Conservation (phyloP, 1,284 basidiomycete genomes). For the Trichosporon asahii region DNA sequence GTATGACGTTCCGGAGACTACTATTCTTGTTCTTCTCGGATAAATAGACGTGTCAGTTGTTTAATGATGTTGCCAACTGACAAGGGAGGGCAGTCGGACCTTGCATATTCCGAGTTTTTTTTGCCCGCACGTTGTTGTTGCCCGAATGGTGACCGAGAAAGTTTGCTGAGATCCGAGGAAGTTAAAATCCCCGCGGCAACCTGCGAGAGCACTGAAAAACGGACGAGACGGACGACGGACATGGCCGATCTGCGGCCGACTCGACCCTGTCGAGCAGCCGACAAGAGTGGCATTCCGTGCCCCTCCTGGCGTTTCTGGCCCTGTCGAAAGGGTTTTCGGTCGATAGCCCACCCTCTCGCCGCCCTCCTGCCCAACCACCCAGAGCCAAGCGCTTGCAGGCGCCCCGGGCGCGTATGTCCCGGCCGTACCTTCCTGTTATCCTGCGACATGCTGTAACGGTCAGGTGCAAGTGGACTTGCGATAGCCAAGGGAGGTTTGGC, state of each 20-base stretch:
- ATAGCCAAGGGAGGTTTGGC: neutral
- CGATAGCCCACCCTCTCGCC: neutral
- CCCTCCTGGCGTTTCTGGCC: neutral
- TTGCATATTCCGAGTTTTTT: neutral
- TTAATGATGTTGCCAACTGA: neutral
- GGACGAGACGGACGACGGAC: conserved; percentile 4
- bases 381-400: neutral
- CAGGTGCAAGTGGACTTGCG: neutral
- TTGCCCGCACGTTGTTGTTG: neutral
- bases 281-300: neutral
- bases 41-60: neutral
- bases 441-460: neutral
- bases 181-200: neutral
- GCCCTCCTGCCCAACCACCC: neutral
- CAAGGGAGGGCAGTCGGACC: neutral
- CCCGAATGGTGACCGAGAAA: neutral
- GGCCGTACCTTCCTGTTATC: neutral
- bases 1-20: neutral
- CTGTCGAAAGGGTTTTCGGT: neutral
- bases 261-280: neutral
- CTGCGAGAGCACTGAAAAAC: neutral
- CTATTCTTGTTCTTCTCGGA: neutral
- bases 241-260: neutral
- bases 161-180: neutral
- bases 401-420: neutral